Base-by-base conservation (phyloP, 2,329 filamentous ascomycete species). In the Fusarium penzigii region DNA sequence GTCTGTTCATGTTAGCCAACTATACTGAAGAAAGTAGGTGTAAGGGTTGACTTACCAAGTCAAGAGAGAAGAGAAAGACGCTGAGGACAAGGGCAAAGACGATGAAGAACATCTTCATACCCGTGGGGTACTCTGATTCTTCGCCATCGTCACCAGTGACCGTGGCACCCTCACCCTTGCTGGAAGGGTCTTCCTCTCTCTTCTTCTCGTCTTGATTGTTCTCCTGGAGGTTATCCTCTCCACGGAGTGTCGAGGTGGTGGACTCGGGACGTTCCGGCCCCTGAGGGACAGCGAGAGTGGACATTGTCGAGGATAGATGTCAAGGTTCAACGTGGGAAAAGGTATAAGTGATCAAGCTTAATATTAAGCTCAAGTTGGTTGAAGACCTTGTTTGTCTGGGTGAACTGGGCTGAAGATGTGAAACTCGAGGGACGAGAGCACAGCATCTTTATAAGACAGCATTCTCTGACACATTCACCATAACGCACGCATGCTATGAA, bases 11-110 rank as follows among this genome's bases (percentile, higher is more conserved):
- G 29, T 64, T 48, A 64, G 55, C 2, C 39, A 3, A 4, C 1
- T 11, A 32, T 8, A 6, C 12, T 6, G 17, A 11, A 36, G 12
- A 14, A 11, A 14, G 13, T 65, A 46, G 14, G 29, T n/a, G 14
- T 7, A 41, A 6, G 25, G 14, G 48, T 12, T 17, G 11, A 63
- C 68, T 39, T 58, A 75, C 72, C 70, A 75, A 75, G 41, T 80
- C 77, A 11, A 81, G 70, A 44, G 77, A 72, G 44, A 78, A 68
- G n/a, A 81, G 68, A 59, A 81, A 81, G 44, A 81, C 71, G 51
- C 70, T 73, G 39, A 81, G 64, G 8, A 76, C 67, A 8, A 82
- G 65, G 17, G 78, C 76, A 25, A 77, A 51, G 16, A 81, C 70
- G 47, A 81, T 76, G 57, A 76, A 70, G 46, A 66, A 53, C 51